These are phyloP conservation scores for Solanum raphanifolium DNA, from an alignment of 257 asterid species.

Conservation along the genomic window DNA sequence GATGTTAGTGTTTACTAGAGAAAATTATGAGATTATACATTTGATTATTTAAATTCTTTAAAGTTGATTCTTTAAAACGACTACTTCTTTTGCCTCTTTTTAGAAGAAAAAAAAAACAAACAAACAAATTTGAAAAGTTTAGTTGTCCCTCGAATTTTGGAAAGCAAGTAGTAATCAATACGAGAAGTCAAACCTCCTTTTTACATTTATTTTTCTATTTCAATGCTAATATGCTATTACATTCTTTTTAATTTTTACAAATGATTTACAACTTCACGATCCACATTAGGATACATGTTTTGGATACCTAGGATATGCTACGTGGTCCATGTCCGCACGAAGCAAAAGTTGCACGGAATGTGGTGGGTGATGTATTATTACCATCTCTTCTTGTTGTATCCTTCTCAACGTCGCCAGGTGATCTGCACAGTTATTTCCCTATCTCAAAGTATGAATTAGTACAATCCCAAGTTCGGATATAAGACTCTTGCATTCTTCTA, in stretches of 20 bases:
- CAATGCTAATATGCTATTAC: background rate
- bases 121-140: too few relatives aligned
- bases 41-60: background rate
- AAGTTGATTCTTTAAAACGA: too few relatives aligned
- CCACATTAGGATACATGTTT: background rate
- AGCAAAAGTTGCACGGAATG: background rate
- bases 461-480: too few relatives aligned
- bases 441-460: too few relatives aligned
- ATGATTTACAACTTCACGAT: background rate
- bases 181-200: background rate
- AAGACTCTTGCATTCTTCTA: too few relatives aligned
- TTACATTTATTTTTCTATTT: too few relatives aligned
- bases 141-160: too few relatives aligned
- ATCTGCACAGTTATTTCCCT: too few relatives aligned
- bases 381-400: background rate
- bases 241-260: too few relatives aligned
- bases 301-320: background rate
- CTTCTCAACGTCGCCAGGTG: background rate
- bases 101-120: too few relatives aligned
- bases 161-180: background rate
- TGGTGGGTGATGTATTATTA: background rate
- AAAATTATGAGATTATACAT: background rate
- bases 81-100: too few relatives aligned
- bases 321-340: background rate
- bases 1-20: background rate